phyloP scores from a whole-genome alignment of 2,329 filamentous ascomycete genomes.

The Penicillium carneum region DNA sequence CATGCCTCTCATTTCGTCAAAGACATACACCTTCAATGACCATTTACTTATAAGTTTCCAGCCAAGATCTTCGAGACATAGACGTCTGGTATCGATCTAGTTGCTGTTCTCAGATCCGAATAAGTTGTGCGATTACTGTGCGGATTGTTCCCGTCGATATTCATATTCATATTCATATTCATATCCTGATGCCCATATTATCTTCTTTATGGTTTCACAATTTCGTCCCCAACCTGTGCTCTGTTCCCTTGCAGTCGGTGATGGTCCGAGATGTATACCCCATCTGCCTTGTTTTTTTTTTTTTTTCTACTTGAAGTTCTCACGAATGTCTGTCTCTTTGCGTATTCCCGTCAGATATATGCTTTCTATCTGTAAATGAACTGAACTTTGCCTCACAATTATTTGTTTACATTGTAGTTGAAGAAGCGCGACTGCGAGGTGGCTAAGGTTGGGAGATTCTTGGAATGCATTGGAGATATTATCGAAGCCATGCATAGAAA shows the following conservation, averaged over 20 bases:
- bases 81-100: neutral
- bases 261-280: conserved; percentile 36
- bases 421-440: neutral
- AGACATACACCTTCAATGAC: neutral
- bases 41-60: neutral
- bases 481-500: neutral
- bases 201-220: conserved; percentile 9
- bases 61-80: neutral
- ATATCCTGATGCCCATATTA: conserved; percentile 21
- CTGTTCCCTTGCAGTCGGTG: conserved; percentile 24
- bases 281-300: conserved; percentile 23
- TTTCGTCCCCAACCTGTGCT: neutral
- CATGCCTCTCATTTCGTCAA: neutral
- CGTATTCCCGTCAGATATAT: conserved; percentile 14
- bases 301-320: conserved; percentile 15
- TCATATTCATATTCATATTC: conserved; percentile 16
- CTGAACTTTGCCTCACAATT: conserved; percentile 2
- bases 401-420: neutral
- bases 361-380: conserved; percentile 18
- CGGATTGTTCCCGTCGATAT: conserved; percentile 9
- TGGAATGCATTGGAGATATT: neutral
- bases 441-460: neutral
- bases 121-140: conserved; percentile 8
- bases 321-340: conserved; percentile 9
- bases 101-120: neutral